phyloP scores from a whole-genome alignment of 2,329 filamentous ascomycete species.

The Ophiostoma tasmaniense region DNA sequence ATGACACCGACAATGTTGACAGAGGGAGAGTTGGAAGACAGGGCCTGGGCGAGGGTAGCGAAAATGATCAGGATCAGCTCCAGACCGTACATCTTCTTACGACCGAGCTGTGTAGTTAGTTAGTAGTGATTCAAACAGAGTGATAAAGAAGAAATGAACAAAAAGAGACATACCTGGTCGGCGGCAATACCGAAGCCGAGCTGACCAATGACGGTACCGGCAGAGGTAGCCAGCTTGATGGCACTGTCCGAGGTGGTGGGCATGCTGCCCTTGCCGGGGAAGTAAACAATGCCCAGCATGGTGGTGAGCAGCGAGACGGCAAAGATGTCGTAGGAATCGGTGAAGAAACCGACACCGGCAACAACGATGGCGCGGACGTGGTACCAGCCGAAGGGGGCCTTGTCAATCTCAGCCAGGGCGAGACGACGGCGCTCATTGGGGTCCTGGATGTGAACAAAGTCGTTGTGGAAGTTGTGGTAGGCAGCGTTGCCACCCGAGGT shows the following conservation, averaged over 20 bases:
- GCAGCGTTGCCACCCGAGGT: slow-evolving; percentile 60
- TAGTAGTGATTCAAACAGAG: not conserved
- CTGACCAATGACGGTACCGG: slow-evolving; percentile 76
- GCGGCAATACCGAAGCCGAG: slow-evolving; percentile 70
- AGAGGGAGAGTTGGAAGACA: slow-evolving; percentile 54
- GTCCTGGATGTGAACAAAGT: slow-evolving; percentile 48
- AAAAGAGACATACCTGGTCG: slow-evolving; percentile 36
- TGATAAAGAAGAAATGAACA: not conserved
- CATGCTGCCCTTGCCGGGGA: slow-evolving; percentile 48
- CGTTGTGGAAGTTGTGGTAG: slow-evolving; percentile 63
- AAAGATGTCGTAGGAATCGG: slow-evolving; percentile 72
- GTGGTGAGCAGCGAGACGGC: slow-evolving; percentile 63
- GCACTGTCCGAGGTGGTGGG: slow-evolving; percentile 63
- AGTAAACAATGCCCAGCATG: slow-evolving; percentile 76
- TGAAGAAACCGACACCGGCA: slow-evolving; percentile 82
- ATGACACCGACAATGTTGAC: slow-evolving; percentile 58
- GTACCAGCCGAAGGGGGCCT: slow-evolving; percentile 76
- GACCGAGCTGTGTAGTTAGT: slow-evolving; percentile 20
- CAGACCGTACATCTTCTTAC: slow-evolving; percentile 60
- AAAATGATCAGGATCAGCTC: slow-evolving; percentile 76
- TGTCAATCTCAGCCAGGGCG: slow-evolving; percentile 73
- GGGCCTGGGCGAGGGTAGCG: slow-evolving; percentile 62
- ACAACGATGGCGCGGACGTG: slow-evolving; percentile 70
- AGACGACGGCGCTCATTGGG: slow-evolving; percentile 71
- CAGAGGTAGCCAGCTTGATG: slow-evolving; percentile 78